phyloP scores from a whole-genome alignment of 129 eudicot species.

The Saposhnikovia divaricata region DNA sequence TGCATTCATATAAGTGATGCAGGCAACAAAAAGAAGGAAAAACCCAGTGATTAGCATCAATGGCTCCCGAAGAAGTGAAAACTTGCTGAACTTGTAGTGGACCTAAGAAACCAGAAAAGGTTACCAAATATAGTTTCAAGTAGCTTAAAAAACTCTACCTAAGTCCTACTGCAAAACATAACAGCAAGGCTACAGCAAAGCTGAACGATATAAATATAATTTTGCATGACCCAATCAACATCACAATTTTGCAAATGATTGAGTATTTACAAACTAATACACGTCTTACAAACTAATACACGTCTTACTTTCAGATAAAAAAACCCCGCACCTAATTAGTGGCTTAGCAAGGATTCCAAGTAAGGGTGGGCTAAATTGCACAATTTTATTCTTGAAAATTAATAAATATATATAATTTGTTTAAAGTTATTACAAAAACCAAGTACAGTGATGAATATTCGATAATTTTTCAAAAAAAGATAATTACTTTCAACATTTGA shows the following conservation, averaged over 20 bases:
- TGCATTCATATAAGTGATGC: constrained; percentile 68
- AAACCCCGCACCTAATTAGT: neutral
- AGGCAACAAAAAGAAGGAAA: constrained; percentile 76
- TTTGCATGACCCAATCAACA: neutral
- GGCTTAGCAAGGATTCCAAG: neutral
- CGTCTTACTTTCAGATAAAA: neutral
- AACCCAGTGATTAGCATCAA: constrained; percentile 81
- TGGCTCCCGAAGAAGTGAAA: constrained; percentile 76
- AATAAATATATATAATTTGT: neutral
- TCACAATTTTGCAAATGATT: neutral
- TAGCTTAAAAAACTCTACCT: neutral
- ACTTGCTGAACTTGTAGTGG: constrained; percentile 78
- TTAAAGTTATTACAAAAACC: neutral
- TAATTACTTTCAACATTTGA: neutral
- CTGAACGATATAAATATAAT: neutral
- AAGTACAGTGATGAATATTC: neutral
- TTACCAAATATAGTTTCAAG: neutral
- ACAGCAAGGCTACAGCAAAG: neutral
- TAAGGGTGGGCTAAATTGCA: neutral
- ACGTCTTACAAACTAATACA: neutral
- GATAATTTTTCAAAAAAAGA: neutral
- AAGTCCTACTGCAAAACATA: neutral
- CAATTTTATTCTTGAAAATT: neutral
- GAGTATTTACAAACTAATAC: neutral
- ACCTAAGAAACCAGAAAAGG: constrained; percentile 44